Evolutionary conservation across 169 alveolate species (phyloP), one percentile per base, ranked within the genome.

Genomic region (Plasmodium cynomolgi): DNA sequence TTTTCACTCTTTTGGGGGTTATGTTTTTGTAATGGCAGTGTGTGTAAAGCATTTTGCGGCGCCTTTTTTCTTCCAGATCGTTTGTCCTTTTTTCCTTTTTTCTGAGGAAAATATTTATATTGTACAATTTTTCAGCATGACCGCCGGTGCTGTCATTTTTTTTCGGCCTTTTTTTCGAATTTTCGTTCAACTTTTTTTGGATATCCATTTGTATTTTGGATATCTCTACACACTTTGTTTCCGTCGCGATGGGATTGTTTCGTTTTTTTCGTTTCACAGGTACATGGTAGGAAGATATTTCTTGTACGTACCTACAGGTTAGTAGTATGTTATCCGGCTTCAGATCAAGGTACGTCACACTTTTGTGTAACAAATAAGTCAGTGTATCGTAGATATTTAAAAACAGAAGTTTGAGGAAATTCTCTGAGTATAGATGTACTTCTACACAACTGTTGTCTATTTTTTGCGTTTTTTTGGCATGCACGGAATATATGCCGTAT

Each of bases 311-410:
- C 54, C 84, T 90, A 29, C 72, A 39, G 23, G 82, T 80, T 58
- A 90, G 74, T 8, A 90, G 94, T 29, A 90, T 79, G 37, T 90
- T 90, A 39, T 90, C 94, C 17, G 94, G 94, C 72, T 90, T 90
- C 47, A 90, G 73, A 39, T 90, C 94, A 47, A 80, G 13, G 58
- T 90, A 90, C 13, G 91, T 85, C 13, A 80, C 90, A 90, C 77
- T 90, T 58, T 90, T 90, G 68, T 80, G 31, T 68, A 90, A 47
- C 37, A 90, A 81, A 90, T 80, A 90, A 54, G 9, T 90, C 33
- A 90, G 39, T 15, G 90, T 90, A 33, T 79, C 47, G 47, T 90
- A 29, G n/a, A 90, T 80, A 29, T 80, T 80, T 80, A 90, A 80
- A 80, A 90, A 90, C 13, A 90, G 50, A n/a, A 37, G 23, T 20